Evolutionary conservation across 768 basidiomycete genomes (phyloP).

Genomic region (Auriscalpium orientale): DNA sequence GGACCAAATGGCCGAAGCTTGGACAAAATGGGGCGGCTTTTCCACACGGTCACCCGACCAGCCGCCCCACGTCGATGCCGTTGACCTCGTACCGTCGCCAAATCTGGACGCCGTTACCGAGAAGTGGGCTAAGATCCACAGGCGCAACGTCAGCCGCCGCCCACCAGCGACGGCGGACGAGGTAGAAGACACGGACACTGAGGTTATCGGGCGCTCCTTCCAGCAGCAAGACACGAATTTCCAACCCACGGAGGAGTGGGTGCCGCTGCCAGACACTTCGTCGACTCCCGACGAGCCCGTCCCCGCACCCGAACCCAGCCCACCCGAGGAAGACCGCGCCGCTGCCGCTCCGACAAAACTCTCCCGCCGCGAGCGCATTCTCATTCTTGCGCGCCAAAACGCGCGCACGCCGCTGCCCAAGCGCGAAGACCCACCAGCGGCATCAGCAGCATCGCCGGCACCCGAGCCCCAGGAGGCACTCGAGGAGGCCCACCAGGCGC

Average conservation of each 20-base stretch:
- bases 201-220: no score
- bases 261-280: not conserved
- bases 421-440: not conserved
- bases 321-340: not conserved
- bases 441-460: no score
- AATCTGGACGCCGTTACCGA: no score
- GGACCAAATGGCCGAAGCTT: not conserved
- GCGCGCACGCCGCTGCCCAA: slow-evolving; percentile 10
- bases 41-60: not conserved
- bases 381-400: slow-evolving; percentile 10
- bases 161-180: not conserved
- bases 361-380: slow-evolving; percentile 12
- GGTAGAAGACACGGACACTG: not conserved
- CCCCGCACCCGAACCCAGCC: not conserved
- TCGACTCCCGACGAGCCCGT: not conserved
- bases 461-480: no score
- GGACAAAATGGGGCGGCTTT: not conserved
- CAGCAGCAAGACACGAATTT: no score
- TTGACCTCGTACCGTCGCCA: not conserved
- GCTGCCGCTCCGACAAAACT: not conserved
- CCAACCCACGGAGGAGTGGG: not conserved
- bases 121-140: no score
- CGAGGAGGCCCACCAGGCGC: not conserved
- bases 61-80: not conserved
- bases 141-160: not conserved